These are phyloP conservation scores for Chlorophyllum brunneum DNA, from an alignment of 768 basidiomycete species.

Conservation along the genomic window DNA sequence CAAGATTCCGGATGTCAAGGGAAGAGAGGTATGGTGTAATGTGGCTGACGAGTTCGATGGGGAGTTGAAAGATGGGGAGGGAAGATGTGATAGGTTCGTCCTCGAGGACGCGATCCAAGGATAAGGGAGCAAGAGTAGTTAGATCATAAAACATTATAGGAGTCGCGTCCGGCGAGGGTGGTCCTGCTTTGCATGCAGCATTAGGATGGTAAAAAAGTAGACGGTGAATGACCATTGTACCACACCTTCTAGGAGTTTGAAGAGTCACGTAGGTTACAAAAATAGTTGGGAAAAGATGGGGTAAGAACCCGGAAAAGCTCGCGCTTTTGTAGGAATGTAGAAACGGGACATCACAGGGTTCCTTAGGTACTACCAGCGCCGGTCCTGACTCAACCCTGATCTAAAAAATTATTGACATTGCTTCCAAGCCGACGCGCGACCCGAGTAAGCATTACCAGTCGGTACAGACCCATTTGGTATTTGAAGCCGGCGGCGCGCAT, in stretches of 20 bases:
- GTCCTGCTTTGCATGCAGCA: neutral
- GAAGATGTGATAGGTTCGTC: slow-evolving; percentile 17
- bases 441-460: too few relatives aligned
- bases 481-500: too few relatives aligned
- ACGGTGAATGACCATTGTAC: neutral
- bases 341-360: neutral
- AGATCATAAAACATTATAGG: slow-evolving; percentile 12
- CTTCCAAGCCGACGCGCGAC: slow-evolving; percentile 1
- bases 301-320: neutral
- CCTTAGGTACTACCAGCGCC: neutral
- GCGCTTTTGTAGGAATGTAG: slow-evolving; percentile 1
- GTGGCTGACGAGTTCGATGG: slow-evolving; percentile 24
- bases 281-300: neutral
- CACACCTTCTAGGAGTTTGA: neutral
- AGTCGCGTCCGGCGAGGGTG: neutral
- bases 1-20: slow-evolving; percentile 21
- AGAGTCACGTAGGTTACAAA: neutral
- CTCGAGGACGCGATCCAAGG: slow-evolving; percentile 21
- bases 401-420: neutral
- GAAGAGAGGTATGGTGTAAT: slow-evolving; percentile 21
- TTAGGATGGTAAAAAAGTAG: neutral
- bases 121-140: slow-evolving; percentile 13
- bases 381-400: neutral
- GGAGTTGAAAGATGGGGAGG: slow-evolving; percentile 24
- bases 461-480: too few relatives aligned